phyloP scores from a whole-genome alignment of 192 early-diverging fungal species.

The Entomortierella lignicola region DNA sequence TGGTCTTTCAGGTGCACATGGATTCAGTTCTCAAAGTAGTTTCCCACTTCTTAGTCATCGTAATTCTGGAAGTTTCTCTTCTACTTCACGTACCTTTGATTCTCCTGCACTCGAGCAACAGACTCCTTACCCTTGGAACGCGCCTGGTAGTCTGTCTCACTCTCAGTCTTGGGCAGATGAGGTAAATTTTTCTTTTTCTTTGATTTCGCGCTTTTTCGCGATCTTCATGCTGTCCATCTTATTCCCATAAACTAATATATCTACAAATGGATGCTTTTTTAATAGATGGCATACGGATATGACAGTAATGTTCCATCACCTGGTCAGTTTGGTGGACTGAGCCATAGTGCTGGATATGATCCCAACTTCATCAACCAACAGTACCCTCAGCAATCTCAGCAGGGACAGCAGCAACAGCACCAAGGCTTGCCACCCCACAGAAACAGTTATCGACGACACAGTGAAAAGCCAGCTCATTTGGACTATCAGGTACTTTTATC shows the following conservation, averaged over 20 bases:
- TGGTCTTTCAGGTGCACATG: constrained; percentile 12
- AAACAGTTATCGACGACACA: constrained; percentile 38
- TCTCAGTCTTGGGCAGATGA: constrained; percentile 50
- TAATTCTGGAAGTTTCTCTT: constrained; percentile 36
- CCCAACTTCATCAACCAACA: constrained; percentile 41
- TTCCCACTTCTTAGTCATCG: constrained; percentile 31
- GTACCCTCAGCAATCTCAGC: constrained; percentile 9
- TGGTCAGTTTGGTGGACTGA: constrained; percentile 8
- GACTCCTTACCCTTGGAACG: constrained; percentile 34
- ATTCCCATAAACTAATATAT: not conserved
- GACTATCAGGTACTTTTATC: constrained; percentile 50
- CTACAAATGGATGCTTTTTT: not conserved
- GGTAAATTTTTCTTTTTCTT: constrained; percentile 8
- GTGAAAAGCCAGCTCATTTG: constrained; percentile 38
- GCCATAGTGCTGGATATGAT: constrained; percentile 23
- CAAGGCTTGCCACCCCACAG: constrained; percentile 19
- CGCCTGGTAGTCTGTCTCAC: constrained; percentile 3
- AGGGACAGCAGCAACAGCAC: constrained; percentile 22
- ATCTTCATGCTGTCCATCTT: no score
- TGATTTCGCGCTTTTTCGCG: no score
- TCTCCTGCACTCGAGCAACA: constrained; percentile 47
- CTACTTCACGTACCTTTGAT: constrained; percentile 28
- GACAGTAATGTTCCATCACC: constrained; percentile 10
- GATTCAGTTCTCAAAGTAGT: constrained; percentile 8
- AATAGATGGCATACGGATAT: constrained; percentile 40